Evolutionary conservation across 2,329 filamentous ascomycete species (phyloP), one percentile per base, ranked within the genome.

Genomic region (Camillea tinctor): DNA sequence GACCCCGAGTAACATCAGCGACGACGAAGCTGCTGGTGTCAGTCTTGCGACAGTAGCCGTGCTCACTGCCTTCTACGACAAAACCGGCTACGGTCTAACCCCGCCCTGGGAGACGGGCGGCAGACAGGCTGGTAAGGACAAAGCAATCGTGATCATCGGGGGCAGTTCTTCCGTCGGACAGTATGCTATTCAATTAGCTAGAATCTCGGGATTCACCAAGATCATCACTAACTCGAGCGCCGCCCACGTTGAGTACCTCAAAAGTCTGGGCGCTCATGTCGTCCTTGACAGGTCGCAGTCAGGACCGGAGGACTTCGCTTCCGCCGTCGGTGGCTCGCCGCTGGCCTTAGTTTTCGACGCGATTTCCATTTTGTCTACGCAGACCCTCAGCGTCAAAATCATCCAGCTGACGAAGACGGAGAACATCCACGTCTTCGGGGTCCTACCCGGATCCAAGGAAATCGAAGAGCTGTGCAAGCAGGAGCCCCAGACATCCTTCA

Each of bases 151-250:
- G 1, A 67, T 78, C 6, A 66, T 76, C 51, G 75, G 75, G 3
- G 76, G 75, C 2, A 69, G 72, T 52, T 75, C 73, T 2, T 71
- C 67, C 2, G 72, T 73, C 1, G 73, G 73, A 4, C 73, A 75
- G 55, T 76, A 73, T 57, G 70, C 70, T 1, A 68, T 75, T 19
- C 73, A 75, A 61, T 57, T 75, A 11, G 68, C 74, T 5, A 66
- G 69, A n/a, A 66, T 73, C 4, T 73, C 70, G 3, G 73, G 73
- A 1, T 76, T 73, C 61, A 61, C 64, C n/a, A 67, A 62, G 19
- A 69, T 76, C 48, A 65, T 75, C 49, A 71, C 73, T 11, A 74
- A 70, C 44, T 71, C 73, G 6, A 71, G 72, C 30, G 57, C 64
- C 7, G 54, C 56, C 1, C 69, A 75, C 61, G 62, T 68, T 22